A percentile compares a stretch with the other conserved stretches of the same genome.
Evolutionary conservation across 768 basidiomycete species (phyloP).

Genomic region (Erythrobasidium yunnanense): DNA sequence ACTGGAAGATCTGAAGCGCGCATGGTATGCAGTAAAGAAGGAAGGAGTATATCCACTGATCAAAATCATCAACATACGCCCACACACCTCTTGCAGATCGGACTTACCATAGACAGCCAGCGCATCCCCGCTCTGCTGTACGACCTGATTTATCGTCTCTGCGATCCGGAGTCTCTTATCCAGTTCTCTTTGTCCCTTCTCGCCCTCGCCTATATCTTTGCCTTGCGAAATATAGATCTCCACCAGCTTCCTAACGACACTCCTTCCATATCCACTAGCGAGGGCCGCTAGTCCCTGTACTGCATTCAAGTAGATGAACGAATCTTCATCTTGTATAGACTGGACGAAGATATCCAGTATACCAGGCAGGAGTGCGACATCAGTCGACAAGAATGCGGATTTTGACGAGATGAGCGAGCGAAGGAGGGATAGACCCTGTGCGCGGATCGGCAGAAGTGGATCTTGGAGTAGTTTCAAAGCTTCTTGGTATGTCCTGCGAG

Average conservation of each 20-base stretch:
- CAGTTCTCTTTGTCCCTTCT: constrained; percentile 48
- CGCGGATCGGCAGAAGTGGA: constrained; percentile 82
- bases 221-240: constrained; percentile 52
- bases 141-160: constrained; percentile 69
- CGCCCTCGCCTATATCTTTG: constrained; percentile 44
- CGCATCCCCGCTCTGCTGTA: constrained; percentile 60
- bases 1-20: constrained; percentile 57
- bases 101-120: constrained; percentile 58
- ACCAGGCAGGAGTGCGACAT: constrained; percentile 62
- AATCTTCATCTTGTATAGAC: constrained; percentile 77
- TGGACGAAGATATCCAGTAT: constrained; percentile 79
- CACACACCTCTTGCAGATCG: neutral
- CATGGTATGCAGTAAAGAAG: constrained; percentile 57
- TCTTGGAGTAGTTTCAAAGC: constrained; percentile 81
- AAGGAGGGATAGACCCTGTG: constrained; percentile 75
- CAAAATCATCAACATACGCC: neutral
- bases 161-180: constrained; percentile 67
- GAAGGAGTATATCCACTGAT: constrained; percentile 57
- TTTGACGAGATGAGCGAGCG: constrained; percentile 58
- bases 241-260: constrained; percentile 59
- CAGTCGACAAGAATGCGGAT: constrained; percentile 38
- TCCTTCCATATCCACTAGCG: constrained; percentile 64
- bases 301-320: constrained; percentile 87
- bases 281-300: constrained; percentile 80
- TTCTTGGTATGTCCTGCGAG: constrained; percentile 67